Conservation (phyloP, 108 stramenopile genomes). For the Heterococcus sp. region DNA sequence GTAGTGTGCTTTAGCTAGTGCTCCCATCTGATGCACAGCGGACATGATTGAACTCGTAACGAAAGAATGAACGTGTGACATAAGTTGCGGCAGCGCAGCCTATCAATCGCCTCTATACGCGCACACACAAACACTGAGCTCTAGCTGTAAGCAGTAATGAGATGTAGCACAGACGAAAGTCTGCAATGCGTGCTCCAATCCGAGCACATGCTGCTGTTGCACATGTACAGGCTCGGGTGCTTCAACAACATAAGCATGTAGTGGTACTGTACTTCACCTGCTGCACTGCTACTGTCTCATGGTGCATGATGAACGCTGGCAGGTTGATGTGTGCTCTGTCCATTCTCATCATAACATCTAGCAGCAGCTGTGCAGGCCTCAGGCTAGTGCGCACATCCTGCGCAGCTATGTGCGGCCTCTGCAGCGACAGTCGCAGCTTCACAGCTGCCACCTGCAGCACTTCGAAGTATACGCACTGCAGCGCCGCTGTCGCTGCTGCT, state of each 20-base stretch:
- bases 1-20: constrained; percentile 64
- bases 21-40: constrained; percentile 2
- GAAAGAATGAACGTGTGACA: too few species aligned
- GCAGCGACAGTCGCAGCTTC: constrained; percentile 33
- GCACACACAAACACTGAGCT: too few species aligned
- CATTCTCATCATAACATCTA: constrained; percentile 44
- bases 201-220: too few species aligned
- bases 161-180: too few species aligned
- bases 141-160: too few species aligned
- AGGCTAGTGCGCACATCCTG: constrained; percentile 31
- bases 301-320: constrained; percentile 21
- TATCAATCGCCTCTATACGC: too few species aligned
- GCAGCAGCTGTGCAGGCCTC: constrained; percentile 30
- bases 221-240: too few species aligned
- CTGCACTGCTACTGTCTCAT: constrained; percentile 12
- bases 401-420: constrained; percentile 14
- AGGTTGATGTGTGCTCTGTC: constrained; percentile 51
- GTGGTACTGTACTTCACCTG: too few species aligned
- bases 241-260: too few species aligned
- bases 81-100: too few species aligned
- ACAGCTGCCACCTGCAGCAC: constrained; percentile 14
- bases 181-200: too few species aligned
- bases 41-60: too few species aligned
- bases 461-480: constrained; percentile 23
- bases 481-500: background rate